These are phyloP conservation scores for Phoma sp. DNA, from an alignment of 2,329 filamentous ascomycete species.

Conservation along the genomic window DNA sequence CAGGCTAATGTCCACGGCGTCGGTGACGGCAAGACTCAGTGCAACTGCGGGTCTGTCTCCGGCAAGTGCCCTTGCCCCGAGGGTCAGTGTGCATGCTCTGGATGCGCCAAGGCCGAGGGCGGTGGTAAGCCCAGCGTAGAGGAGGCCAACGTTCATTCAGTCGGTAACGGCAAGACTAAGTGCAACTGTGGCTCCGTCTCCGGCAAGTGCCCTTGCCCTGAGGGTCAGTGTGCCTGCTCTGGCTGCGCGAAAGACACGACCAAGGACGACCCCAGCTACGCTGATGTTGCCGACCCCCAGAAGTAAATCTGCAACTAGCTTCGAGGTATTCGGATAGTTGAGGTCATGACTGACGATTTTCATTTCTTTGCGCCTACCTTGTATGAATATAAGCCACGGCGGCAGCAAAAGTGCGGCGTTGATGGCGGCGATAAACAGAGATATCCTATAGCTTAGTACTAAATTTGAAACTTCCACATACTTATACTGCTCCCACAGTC, in stretches of 20 bases:
- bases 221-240: slow-evolving; percentile 55
- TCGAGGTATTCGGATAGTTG: neutral
- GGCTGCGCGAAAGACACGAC: slow-evolving; percentile 49
- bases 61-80: slow-evolving; percentile 54
- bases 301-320: neutral
- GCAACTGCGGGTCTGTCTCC: slow-evolving; percentile 54
- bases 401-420: slow-evolving; percentile 8
- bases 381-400: neutral
- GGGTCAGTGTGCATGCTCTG: slow-evolving; percentile 55
- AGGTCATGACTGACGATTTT: slow-evolving; percentile 9
- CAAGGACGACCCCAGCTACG: slow-evolving; percentile 13
- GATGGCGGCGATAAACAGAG: slow-evolving; percentile 7
- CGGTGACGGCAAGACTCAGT: slow-evolving; percentile 51
- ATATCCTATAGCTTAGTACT: slow-evolving; percentile 14
- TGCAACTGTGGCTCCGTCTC: slow-evolving; percentile 56
- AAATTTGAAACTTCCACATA: slow-evolving; percentile 8
- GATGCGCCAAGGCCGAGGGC: slow-evolving; percentile 51
- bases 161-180: slow-evolving; percentile 51
- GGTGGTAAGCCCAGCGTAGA: slow-evolving; percentile 30
- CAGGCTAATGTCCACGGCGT: slow-evolving; percentile 51
- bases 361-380: slow-evolving; percentile 2
- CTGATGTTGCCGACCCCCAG: slow-evolving; percentile 20
- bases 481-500: neutral
- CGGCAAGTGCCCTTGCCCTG: slow-evolving; percentile 53
- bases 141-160: slow-evolving; percentile 50